Evolutionary conservation across 257 asterid species (phyloP).

Genomic region (Gentiana macrophylla): DNA sequence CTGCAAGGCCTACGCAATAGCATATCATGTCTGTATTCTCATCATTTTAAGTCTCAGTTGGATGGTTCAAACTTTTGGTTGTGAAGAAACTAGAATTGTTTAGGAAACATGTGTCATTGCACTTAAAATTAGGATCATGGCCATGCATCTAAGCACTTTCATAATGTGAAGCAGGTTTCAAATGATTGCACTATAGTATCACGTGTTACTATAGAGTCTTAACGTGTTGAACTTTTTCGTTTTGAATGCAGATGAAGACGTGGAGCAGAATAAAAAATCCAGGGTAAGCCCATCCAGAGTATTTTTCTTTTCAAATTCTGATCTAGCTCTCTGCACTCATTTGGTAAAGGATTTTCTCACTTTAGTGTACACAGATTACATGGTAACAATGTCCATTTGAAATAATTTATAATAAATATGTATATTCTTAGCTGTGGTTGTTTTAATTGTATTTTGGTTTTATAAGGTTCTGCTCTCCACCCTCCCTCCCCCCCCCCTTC

Average conservation of each 20-base stretch:
- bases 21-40: too few species aligned
- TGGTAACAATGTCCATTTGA: slow-evolving; percentile 1
- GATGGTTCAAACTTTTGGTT: too few species aligned
- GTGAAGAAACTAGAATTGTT: too few species aligned
- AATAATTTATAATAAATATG: not conserved
- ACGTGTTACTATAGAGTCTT: slow-evolving; percentile 8
- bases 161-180: not conserved
- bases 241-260: slow-evolving; percentile 43
- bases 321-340: not conserved
- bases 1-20: too few species aligned
- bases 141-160: not conserved
- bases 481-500: too few species aligned
- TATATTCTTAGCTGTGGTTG: too few species aligned
- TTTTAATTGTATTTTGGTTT: too few species aligned
- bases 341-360: not conserved
- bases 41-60: too few species aligned
- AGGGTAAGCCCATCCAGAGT: slow-evolving; percentile 28
- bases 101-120: too few species aligned
- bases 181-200: not conserved
- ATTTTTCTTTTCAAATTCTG: not conserved
- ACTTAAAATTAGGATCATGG: too few species aligned
- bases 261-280: slow-evolving; percentile 25
- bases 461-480: too few species aligned
- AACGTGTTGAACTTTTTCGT: slow-evolving; percentile 6
- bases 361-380: not conserved